A percentile compares a stretch with the other conserved stretches of the same genome.
These are phyloP conservation scores for Leishmania lainsoni DNA, from an alignment of 208 protist species.

Conservation along the genomic window DNA sequence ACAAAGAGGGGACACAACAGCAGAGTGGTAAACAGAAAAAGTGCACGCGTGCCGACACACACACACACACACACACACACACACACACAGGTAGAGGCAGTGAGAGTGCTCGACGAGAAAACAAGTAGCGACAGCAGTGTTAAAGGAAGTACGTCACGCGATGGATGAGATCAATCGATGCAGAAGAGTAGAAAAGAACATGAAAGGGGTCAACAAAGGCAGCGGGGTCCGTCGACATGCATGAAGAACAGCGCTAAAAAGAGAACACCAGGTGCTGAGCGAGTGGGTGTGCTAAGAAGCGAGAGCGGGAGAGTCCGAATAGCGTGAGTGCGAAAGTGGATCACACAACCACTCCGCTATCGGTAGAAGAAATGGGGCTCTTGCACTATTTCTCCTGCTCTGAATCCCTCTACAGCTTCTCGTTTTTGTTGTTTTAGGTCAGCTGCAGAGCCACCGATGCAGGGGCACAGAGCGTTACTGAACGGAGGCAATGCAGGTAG, in stretches of 20 bases:
- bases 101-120: neutral
- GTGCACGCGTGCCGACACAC: neutral
- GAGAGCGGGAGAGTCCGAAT: neutral
- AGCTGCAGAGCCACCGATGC: neutral
- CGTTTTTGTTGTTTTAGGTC: neutral
- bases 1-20: constrained; percentile 18
- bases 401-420: neutral
- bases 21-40: constrained; percentile 1
- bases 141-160: neutral
- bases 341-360: neutral
- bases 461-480: neutral
- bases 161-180: neutral
- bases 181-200: neutral
- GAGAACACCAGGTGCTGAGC: neutral
- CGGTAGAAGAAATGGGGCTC: neutral
- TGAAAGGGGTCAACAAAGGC: neutral
- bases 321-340: neutral
- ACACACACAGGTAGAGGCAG: neutral
- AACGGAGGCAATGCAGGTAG: neutral
- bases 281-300: neutral
- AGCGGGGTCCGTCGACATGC: neutral
- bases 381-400: constrained; percentile 3
- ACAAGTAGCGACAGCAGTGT: neutral
- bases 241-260: neutral
- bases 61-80: neutral